Percentiles rank a stretch among this genome's conserved stretches.
phyloP scores from a whole-genome alignment of 2,329 filamentous ascomycete genomes.

The Sporothrix euskadiensis region DNA sequence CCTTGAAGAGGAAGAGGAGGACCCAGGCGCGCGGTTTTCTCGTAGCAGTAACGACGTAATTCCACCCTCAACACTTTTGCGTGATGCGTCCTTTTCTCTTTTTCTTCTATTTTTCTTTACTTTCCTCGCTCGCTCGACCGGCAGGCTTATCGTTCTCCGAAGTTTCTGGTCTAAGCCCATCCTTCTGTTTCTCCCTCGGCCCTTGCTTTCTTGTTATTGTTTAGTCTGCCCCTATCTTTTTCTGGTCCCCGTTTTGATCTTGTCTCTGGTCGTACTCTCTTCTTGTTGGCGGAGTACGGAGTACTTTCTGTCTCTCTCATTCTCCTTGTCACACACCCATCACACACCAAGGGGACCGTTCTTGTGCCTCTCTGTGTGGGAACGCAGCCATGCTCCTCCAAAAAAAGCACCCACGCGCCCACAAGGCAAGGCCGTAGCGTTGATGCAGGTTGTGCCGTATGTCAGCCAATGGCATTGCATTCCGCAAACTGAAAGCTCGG shows the following conservation, averaged over 20 bases:
- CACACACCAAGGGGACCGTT: neutral
- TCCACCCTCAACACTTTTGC: neutral
- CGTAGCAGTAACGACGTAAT: neutral
- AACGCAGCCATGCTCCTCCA: neutral
- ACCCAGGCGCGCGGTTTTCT: neutral
- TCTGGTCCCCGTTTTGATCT: neutral
- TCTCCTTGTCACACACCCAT: too few species aligned
- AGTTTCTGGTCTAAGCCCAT: neutral
- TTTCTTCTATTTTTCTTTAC: neutral
- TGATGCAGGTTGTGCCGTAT: neutral
- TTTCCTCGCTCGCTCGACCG: neutral
- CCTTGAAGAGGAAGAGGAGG: neutral
- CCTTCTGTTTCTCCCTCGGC: neutral
- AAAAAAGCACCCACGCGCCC: neutral
- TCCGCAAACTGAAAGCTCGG: neutral
- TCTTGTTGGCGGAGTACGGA: neutral
- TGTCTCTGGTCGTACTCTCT: neutral
- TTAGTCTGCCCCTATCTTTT: neutral
- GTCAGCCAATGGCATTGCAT: neutral
- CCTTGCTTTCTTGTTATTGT: slow-evolving; percentile 1
- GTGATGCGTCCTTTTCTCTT: neutral
- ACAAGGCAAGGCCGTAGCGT: slow-evolving; percentile 1
- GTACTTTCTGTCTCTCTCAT: neutral
- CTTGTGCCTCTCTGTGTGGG: neutral
- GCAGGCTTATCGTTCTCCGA: neutral